Evolutionary conservation across 2,329 filamentous ascomycete species (phyloP).

Genomic region (Ascocoryne sarcoides): DNA sequence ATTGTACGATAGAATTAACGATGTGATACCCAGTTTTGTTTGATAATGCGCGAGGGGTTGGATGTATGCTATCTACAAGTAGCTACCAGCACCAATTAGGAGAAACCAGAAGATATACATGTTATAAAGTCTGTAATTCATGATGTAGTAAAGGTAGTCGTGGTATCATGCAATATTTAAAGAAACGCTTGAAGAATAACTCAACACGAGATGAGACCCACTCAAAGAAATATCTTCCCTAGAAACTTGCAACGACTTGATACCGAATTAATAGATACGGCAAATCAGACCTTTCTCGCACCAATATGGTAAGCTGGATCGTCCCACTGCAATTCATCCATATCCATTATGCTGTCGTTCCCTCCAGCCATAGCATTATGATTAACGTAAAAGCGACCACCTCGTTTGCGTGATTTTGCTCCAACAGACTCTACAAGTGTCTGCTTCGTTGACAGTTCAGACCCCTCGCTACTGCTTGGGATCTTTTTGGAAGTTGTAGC

Average conservation of each 20-base stretch:
- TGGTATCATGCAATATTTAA: too few relatives aligned
- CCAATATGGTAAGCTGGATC: conserved; percentile 17
- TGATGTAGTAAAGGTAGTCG: too few relatives aligned
- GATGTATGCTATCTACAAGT: not conserved
- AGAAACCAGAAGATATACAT: not conserved
- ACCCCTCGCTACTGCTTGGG: not conserved
- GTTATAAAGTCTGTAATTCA: not conserved
- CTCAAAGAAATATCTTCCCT: too few relatives aligned
- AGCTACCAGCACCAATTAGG: not conserved
- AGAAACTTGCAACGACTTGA: too few relatives aligned
- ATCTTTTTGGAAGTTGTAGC: not conserved
- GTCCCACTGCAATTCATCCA: conserved; percentile 23
- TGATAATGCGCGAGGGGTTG: not conserved
- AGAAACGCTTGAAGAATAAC: too few relatives aligned
- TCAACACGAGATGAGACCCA: too few relatives aligned
- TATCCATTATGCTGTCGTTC: conserved; percentile 15
- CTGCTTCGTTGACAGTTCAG: not conserved
- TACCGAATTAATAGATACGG: too few relatives aligned
- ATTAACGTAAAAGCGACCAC: conserved; percentile 3
- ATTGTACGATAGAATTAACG: conserved; percentile 9
- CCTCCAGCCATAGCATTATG: conserved; percentile 3
- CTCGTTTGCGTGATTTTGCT: not conserved
- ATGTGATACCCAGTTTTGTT: conserved; percentile 3
- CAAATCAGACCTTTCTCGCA: conserved; percentile 3
- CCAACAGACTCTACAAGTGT: not conserved